Evolutionary conservation across 805 yeast genomes (phyloP), one percentile per base, ranked within the genome.

Genomic region (Metschnikowia cubensis): DNA sequence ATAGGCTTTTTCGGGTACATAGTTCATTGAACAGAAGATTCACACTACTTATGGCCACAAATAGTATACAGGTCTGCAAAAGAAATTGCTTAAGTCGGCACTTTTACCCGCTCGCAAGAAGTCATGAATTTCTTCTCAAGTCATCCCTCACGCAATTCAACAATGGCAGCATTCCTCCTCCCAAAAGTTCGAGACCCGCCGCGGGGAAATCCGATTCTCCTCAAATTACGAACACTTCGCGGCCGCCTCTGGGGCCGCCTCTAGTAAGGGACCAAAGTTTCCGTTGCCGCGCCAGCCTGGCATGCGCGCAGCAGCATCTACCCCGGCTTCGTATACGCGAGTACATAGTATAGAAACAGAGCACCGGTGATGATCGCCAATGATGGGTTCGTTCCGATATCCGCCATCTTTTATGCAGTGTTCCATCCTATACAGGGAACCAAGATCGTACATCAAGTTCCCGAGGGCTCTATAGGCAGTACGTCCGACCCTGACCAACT

Each of bases 381-480:
- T 33, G 77, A 73, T 65, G 96, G 96, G 18, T 90, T 91, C 62
- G 86, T 85, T 6, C 96, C 96, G n/a, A 89, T 94, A 15, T 76
- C 81, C 50, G 94, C 97, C 1, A 74, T 90, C 41, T 91, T 94
- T 65, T 94, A 89, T 66, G 83, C 97, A 0, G 89, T 88, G 0
- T 94, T 94, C 68, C 97, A 94, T 60, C 97, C 97, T 0, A 87
- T 94, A 0, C 96, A 90, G 61, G 99, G 99, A 1, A 85, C 98
- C 0, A 89, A 90, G 67, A 91, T 92, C 5, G 79, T 87, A 4
- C 87, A 87, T 60, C 97, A 94, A 64, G 95, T 89, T 0, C 99
- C 99, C 1, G 81, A 83, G 36, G 88, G 89, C 5, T 74, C 87
- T 3, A 80, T 84, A 22, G 58, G 54, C 22, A 51, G 57, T 17